Conservation (phyloP, 345 rosid genomes). For the Arabis alpina region DNA sequence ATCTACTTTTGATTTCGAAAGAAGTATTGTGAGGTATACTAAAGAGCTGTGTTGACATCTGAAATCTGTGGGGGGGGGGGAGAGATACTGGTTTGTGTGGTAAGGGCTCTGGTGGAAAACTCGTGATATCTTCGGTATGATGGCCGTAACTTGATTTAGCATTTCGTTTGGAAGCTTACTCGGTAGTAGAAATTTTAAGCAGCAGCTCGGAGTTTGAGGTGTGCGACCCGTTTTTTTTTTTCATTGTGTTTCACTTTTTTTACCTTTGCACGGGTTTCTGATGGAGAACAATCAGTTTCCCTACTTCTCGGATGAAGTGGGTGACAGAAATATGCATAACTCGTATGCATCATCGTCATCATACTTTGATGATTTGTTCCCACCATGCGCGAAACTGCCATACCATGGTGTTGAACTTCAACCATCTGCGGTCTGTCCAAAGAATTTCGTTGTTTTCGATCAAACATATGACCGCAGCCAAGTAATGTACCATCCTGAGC, state of each 20-base stretch:
- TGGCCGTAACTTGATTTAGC: slow-evolving; percentile 50
- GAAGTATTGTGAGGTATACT: slow-evolving; percentile 42
- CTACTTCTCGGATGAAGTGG: slow-evolving; percentile 53
- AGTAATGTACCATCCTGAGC: slow-evolving; percentile 77
- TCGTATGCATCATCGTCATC: slow-evolving; percentile 57
- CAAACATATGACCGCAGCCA: slow-evolving; percentile 70
- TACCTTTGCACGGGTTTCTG: slow-evolving; percentile 35
- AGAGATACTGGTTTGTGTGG: slow-evolving; percentile 35
- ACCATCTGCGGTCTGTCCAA: slow-evolving; percentile 69
- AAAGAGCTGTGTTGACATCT: slow-evolving; percentile 40
- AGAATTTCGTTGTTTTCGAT: slow-evolving; percentile 67
- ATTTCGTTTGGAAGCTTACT: slow-evolving; percentile 40
- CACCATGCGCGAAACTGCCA: slow-evolving; percentile 57
- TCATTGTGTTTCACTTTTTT: slow-evolving; percentile 14
- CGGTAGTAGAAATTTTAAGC: slow-evolving; percentile 37
- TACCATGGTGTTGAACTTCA: slow-evolving; percentile 70
- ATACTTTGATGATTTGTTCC: slow-evolving; percentile 50
- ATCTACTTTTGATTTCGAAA: slow-evolving; percentile 49
- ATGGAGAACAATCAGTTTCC: slow-evolving; percentile 64
- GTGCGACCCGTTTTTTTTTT: slow-evolving; percentile 32
- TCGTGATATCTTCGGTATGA: slow-evolving; percentile 37
- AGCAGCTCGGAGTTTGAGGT: slow-evolving; percentile 40
- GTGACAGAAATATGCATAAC: slow-evolving; percentile 46
- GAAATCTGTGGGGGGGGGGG: slow-evolving; percentile 7
- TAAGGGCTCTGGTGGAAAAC: slow-evolving; percentile 40